Conservation (phyloP, 345 rosid genomes). For the Sisymbrium irio region DNA sequence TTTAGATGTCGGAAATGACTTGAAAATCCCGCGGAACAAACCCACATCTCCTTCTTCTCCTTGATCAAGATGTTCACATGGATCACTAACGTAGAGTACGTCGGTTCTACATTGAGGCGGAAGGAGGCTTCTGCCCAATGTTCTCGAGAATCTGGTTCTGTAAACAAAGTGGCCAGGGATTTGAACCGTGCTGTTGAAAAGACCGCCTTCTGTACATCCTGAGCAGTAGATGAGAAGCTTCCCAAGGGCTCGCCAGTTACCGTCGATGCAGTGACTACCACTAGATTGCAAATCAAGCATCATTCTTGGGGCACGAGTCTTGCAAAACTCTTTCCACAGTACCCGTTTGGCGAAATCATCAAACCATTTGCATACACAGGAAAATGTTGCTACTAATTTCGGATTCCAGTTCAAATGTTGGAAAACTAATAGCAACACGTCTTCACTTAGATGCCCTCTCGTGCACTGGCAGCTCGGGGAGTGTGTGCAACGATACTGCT, state of each 20-base stretch:
- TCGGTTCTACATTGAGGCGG: conserved; percentile 92
- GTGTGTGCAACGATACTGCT: conserved; percentile 95
- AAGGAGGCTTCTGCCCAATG: conserved; percentile 89
- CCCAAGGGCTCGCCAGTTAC: conserved; percentile 96
- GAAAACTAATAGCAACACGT: conserved; percentile 73
- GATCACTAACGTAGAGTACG: conserved; percentile 88
- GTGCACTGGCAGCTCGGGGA: conserved; percentile 88
- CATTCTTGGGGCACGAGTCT: conserved; percentile 90
- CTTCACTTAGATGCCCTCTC: conserved; percentile 85
- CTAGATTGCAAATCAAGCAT: conserved; percentile 88
- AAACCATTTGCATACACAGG: conserved; percentile 92
- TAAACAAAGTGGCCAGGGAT: conserved; percentile 92
- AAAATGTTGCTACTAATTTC: conserved; percentile 70
- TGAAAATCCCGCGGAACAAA: conserved; percentile 91
- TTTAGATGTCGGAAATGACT: conserved; percentile 72
- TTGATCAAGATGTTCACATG: conserved; percentile 98
- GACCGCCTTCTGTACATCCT: conserved; percentile 71
- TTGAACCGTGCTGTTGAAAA: conserved; percentile 57
- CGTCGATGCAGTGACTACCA: conserved; percentile 92
- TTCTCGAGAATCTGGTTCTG: conserved; percentile 87
- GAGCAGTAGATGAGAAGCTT: conserved; percentile 95
- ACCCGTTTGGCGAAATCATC: conserved; percentile 95
- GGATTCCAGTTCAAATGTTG: conserved; percentile 95
- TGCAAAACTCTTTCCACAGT: conserved; percentile 95
- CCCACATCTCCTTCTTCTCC: conserved; percentile 98